phyloP scores from a whole-genome alignment of 495 filamentous ascomycete genomes.

The Penicillium egyptiacum region DNA sequence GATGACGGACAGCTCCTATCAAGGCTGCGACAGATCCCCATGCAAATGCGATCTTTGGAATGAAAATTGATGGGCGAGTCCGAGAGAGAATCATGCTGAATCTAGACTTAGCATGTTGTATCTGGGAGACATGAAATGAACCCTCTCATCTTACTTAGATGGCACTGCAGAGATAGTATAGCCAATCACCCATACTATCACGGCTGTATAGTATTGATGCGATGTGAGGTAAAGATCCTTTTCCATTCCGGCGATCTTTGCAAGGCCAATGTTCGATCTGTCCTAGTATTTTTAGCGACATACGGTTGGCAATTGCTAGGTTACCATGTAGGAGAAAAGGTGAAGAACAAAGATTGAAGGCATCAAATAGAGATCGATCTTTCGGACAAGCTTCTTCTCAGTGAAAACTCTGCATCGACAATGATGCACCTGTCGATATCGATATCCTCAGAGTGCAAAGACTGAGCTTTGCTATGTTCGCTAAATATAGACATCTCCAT shows the following conservation, averaged over 20 bases:
- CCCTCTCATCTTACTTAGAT: slow-evolving; percentile 22
- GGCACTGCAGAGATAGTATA: slow-evolving; percentile 52
- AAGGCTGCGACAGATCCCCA: slow-evolving; percentile 35
- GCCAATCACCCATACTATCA: slow-evolving; percentile 45
- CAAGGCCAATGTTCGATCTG: slow-evolving; percentile 41
- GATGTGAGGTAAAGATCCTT: slow-evolving; percentile 39
- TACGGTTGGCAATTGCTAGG: background rate
- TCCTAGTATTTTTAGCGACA: background rate
- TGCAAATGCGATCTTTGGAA: slow-evolving; percentile 37
- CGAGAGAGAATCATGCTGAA: slow-evolving; percentile 41
- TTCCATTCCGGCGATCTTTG: slow-evolving; percentile 44
- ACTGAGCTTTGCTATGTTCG: background rate
- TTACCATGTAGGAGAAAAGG: slow-evolving; percentile 46
- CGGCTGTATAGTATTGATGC: slow-evolving; percentile 34
- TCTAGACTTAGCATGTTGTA: background rate
- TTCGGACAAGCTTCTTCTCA: slow-evolving; percentile 36
- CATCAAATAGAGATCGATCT: slow-evolving; percentile 51
- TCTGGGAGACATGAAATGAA: background rate
- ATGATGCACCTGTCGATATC: background rate
- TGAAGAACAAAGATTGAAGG: slow-evolving; percentile 52
- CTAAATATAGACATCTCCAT: background rate
- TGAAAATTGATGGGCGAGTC: slow-evolving; percentile 34
- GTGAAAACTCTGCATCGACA: background rate
- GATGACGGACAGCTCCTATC: slow-evolving; percentile 43
- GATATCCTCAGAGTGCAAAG: background rate